Conservation (phyloP, 2,329 filamentous ascomycete species). For the Chaetomium sp. region DNA sequence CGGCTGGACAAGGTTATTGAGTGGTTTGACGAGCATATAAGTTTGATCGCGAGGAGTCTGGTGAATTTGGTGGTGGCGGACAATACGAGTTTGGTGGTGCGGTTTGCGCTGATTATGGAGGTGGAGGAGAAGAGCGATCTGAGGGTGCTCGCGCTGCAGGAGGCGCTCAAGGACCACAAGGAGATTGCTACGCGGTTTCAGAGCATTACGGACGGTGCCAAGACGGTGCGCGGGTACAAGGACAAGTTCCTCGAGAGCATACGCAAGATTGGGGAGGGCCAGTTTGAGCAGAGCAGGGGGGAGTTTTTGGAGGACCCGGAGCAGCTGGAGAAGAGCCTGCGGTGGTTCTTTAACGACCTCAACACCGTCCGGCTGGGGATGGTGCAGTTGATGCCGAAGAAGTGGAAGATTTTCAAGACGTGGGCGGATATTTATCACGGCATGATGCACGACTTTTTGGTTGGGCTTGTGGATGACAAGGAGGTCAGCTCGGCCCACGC, state of each 20-base stretch:
- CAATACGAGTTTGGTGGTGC: conserved; percentile 83
- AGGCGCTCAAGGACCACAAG: conserved; percentile 91
- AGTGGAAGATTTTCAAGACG: conserved; percentile 90
- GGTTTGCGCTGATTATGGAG: conserved; percentile 85
- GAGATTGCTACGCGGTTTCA: conserved; percentile 91
- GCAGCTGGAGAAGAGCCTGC: conserved; percentile 77
- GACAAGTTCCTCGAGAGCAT: conserved; percentile 86
- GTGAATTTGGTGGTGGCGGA: conserved; percentile 81
- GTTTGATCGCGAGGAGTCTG: conserved; percentile 79
- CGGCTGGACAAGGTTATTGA: conserved; percentile 81
- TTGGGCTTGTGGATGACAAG: conserved; percentile 75
- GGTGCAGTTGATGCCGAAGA: conserved; percentile 84
- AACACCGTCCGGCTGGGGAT: conserved; percentile 93
- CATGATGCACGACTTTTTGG: conserved; percentile 90
- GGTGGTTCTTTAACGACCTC: conserved; percentile 97
- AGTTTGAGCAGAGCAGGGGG: conserved; percentile 65
- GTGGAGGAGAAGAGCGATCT: conserved; percentile 96
- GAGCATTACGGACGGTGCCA: conserved; percentile 88
- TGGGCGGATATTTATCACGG: conserved; percentile 88
- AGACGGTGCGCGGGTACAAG: conserved; percentile 91
- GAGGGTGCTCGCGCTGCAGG: conserved; percentile 82
- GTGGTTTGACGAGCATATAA: conserved; percentile 94
- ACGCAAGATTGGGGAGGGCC: conserved; percentile 61
- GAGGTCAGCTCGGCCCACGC: conserved; percentile 81
- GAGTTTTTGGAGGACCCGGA: conserved; percentile 79